Base-by-base conservation (phyloP, 2,329 filamentous ascomycete genomes). In the Graphilbum ipis-grandicollis region DNA sequence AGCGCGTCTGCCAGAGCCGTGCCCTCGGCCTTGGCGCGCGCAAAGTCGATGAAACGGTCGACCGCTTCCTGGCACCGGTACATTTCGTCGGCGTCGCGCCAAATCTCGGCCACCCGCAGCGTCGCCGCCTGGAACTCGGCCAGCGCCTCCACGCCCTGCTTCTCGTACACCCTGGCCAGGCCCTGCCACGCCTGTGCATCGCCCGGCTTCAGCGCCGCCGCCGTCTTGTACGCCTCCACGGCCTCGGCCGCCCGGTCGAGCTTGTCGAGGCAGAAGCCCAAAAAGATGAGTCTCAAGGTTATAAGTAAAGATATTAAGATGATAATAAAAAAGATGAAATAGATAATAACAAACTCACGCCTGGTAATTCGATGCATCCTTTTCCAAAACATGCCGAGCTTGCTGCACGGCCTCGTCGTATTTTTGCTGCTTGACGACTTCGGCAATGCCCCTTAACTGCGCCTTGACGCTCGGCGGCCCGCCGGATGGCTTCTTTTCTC, bases 161-260 rank as follows among this genome's bases (percentile, higher is more conserved):
- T 79, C 57, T 93, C 83, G 52, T 84, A 94, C 22, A 96, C 57
- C 49, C 77, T 81, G 54, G 90, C 70, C 33, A 98, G 63, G 1
- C 90, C 90, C 52, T 93, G 81, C 84, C 83, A 96, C 45, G 81
- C 81, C 48, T 88, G 80, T n/a, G 73, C 62, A 46, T 94, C 85
- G 15, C 71, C 63, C 1, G 76, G 71, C 44, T 83, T 86, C 42
- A 83, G 61, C 17, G 65, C 63, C 6, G 79, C 71, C 2, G 88
- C 90, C 23, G 69, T 64, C 30, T 68, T 63, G 55, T 96, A 96
- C 2, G 76, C 72, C 25, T 66, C 69, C 47, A 90, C 85, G 0
- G 90, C 76, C 30, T 83, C 78, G 7, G 79, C 73, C 8, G 68
- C 58, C 42, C 75, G 69, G 41, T 73, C 71, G 43, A 79, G 69